Base-by-base conservation (phyloP, 805 yeast genomes). In the Pichia thaimueangensis region DNA sequence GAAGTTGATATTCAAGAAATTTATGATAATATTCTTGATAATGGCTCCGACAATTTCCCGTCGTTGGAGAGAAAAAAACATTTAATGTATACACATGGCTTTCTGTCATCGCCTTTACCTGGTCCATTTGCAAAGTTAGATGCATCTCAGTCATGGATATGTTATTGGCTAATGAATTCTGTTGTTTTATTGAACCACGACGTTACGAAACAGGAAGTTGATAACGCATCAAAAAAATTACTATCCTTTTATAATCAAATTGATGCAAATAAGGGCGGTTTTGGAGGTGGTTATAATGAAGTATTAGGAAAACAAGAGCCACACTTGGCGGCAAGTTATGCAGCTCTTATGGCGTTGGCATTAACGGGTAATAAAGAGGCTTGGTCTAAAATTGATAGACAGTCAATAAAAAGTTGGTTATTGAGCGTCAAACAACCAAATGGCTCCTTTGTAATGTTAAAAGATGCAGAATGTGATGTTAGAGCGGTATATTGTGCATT, bases 91-190 rank as follows among this genome's bases (percentile, higher is more conserved):
- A 59, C 76, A 12, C 59, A 64, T 17, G 45, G 55, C n/a, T 64
- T 67, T 16, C 61, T 78, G 20, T 51, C 57, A 9, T 56, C 61
- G 10, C 64, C 70, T 15, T 66, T 84, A 22, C 84, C 88, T 0
- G 48, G 63, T 2, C 64, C 59, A 8, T 82, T 73, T 58, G 56
- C 60, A 3, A 71, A 72, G 0, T 67, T 86, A 36, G 97, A 91
- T 60, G 93, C 97, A 0, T 84, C 93, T n/a, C 88, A 82, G 47
- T 80, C 95, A 0, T 93, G 97, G 97, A 64, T 91, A 55, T 45
- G 85, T 1, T 91, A 84, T 58, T 93, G 98, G 98, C 63, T 82
- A 6, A 57, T 74, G 35, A 87, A 86, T 56, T 69, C 80, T 0
- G 52, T 70, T 34, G 51, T 58, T 3, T 42, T 78, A 1, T 48